Evolutionary conservation across 1,139 yeast species (phyloP).

Genomic region (Saccharomycopsis phalli): DNA sequence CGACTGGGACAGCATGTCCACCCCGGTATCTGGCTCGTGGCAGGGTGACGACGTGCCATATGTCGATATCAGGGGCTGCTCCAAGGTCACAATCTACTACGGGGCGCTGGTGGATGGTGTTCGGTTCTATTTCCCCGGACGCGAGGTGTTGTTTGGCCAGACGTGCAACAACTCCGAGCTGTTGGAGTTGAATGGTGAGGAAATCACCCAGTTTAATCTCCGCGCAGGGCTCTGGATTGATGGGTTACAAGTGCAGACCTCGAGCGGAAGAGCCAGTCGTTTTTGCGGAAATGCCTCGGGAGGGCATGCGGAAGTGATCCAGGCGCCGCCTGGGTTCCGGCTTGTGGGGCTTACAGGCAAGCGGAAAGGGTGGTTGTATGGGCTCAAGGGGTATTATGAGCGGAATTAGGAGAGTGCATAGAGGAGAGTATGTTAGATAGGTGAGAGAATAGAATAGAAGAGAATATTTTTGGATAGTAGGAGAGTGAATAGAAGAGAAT

Average conservation of each 20-base stretch:
- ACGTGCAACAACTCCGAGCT: constrained; percentile 51
- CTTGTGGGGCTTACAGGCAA: constrained; percentile 10
- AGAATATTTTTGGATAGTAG: too few species aligned
- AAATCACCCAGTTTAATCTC: constrained; percentile 48
- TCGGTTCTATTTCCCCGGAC: constrained; percentile 5
- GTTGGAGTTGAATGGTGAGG: constrained; percentile 50
- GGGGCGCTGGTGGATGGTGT: constrained; percentile 81
- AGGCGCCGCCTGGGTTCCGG: constrained; percentile 37
- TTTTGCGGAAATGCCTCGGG: constrained; percentile 59
- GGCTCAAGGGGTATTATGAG: constrained; percentile 12
- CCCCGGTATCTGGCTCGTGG: constrained; percentile 35
- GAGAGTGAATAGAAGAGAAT: too few species aligned
- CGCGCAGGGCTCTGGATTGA: constrained; percentile 88
- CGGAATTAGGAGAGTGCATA: too few species aligned
- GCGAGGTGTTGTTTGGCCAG: constrained; percentile 48
- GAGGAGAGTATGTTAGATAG: too few species aligned
- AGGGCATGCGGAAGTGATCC: constrained; percentile 53
- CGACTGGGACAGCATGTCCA: constrained; percentile 26
- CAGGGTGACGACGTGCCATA: constrained; percentile 24
- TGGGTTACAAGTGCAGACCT: constrained; percentile 61
- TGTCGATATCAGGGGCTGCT: constrained; percentile 21
- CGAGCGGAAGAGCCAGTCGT: constrained; percentile 42
- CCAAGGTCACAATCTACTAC: constrained; percentile 47
- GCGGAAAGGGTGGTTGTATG: constrained; percentile 12
- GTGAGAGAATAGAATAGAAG: too few species aligned